phyloP scores from a whole-genome alignment of 192 early-diverging fungal species.

The Rhizophlyctis rosea region DNA sequence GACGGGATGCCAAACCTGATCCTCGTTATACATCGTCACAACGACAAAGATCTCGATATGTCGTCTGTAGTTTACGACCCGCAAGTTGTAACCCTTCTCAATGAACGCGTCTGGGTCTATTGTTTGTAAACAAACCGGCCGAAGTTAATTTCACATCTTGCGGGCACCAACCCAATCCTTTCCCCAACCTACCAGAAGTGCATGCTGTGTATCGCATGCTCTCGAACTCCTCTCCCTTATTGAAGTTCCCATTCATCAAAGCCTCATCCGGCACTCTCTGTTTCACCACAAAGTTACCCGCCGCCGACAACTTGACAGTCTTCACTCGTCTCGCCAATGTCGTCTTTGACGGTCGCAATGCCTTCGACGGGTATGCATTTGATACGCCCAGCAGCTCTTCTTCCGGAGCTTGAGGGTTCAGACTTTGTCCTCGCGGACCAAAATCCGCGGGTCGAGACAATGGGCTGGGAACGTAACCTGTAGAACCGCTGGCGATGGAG shows the following conservation, averaged over 20 bases:
- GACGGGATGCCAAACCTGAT: not conserved
- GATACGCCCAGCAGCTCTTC: not conserved
- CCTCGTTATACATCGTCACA: constrained; percentile 73
- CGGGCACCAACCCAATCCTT: not conserved
- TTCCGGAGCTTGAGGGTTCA: not conserved
- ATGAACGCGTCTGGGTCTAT: constrained; percentile 57
- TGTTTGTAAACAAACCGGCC: not conserved
- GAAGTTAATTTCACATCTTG: not conserved
- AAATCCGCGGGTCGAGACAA: not conserved
- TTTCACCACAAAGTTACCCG: constrained; percentile 36
- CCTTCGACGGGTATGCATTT: not conserved
- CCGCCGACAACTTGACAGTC: constrained; percentile 27
- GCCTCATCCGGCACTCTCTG: constrained; percentile 27
- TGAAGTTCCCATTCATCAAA: constrained; percentile 25
- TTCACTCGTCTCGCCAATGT: constrained; percentile 15
- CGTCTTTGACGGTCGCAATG: not conserved
- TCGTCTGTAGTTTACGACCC: constrained; percentile 53
- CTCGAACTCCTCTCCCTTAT: constrained; percentile 76
- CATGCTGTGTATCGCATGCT: constrained; percentile 73
- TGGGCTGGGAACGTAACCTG: not conserved
- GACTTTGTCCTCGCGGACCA: not conserved
- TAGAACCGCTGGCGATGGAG: not conserved
- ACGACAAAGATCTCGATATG: constrained; percentile 78
- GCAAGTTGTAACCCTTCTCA: constrained; percentile 69
- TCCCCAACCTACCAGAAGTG: constrained; percentile 56